phyloP scores from a whole-genome alignment of 2,329 filamentous ascomycete genomes.

The Aspergillus sp. region DNA sequence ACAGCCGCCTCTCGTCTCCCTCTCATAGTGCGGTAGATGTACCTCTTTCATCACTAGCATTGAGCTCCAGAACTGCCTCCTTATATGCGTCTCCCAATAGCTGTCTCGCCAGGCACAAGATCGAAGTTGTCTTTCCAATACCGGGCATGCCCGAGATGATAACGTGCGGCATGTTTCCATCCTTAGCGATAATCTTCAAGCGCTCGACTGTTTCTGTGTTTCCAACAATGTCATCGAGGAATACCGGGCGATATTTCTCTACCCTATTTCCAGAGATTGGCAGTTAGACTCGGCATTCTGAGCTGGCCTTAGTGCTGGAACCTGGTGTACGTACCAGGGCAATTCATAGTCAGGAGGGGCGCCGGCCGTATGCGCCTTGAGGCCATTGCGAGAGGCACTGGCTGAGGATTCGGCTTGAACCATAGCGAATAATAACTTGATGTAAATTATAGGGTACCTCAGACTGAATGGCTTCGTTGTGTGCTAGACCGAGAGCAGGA shows the following conservation, averaged over 20 bases:
- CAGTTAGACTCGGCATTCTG: conserved; percentile 16
- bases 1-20: background rate
- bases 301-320: background rate
- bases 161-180: conserved; percentile 98
- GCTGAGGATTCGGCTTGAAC: conserved; percentile 51
- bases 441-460: background rate
- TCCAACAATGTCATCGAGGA: conserved; percentile 94
- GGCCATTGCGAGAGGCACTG: conserved; percentile 44
- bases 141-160: conserved; percentile 99
- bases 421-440: conserved; percentile 30
- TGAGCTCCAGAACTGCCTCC: conserved; percentile 93
- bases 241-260: conserved; percentile 94
- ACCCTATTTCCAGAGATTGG: conserved; percentile 64
- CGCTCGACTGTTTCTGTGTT: conserved; percentile 98
- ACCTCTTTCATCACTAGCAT: conserved; percentile 93
- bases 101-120: conserved; percentile 89
- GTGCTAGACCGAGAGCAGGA: background rate
- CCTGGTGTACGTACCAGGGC: conserved; percentile 44
- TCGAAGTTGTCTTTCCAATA: conserved; percentile 96
- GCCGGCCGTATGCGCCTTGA: conserved; percentile 42
- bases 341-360: conserved; percentile 50
- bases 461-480: background rate
- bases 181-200: conserved; percentile 95
- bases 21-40: background rate
- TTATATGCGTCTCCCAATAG: conserved; percentile 92